Evolutionary conservation across 169 alveolate genomes (phyloP).

Genomic region (Eimeria maxima): DNA sequence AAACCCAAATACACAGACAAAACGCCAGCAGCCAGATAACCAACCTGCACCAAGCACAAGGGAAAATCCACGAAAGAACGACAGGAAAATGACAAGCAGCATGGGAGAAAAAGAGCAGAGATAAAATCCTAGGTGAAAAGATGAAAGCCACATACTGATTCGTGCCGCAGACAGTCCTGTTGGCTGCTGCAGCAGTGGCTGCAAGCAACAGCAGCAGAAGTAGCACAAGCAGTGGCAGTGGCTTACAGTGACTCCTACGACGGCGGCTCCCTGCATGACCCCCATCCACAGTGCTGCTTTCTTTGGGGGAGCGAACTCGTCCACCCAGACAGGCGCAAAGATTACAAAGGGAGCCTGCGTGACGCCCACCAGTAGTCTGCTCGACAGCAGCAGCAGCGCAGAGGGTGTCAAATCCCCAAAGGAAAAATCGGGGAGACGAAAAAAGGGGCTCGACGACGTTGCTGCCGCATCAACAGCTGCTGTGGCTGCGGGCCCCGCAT

Average conservation of each 20-base stretch:
- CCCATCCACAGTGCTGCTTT: conserved; percentile 84
- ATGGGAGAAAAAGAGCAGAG: not conserved
- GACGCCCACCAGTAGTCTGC: conserved; percentile 75
- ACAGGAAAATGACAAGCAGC: not conserved
- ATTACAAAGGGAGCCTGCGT: conserved; percentile 82
- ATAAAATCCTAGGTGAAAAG: not conserved
- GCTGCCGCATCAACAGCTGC: conserved; percentile 6
- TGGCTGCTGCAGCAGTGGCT: not conserved
- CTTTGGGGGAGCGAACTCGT: conserved; percentile 83
- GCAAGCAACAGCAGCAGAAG: not conserved
- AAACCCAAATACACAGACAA: conserved; percentile 71
- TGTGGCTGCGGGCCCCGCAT: not conserved
- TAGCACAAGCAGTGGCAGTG: conserved; percentile 18
- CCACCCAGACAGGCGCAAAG: conserved; percentile 84
- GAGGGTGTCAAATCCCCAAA: conserved; percentile 68
- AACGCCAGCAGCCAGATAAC: conserved; percentile 73
- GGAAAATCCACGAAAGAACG: not conserved
- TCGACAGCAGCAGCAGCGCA: conserved; percentile 68
- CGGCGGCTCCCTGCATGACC: conserved; percentile 80
- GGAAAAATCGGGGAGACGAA: conserved; percentile 54
- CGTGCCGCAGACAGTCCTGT: not conserved
- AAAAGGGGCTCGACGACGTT: not conserved
- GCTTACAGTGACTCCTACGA: conserved; percentile 83
- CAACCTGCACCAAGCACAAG: conserved; percentile 62
- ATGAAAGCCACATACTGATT: not conserved